Evolutionary conservation across 2,329 filamentous ascomycete genomes (phyloP).

Genomic region (Colletotrichum eleusines): DNA sequence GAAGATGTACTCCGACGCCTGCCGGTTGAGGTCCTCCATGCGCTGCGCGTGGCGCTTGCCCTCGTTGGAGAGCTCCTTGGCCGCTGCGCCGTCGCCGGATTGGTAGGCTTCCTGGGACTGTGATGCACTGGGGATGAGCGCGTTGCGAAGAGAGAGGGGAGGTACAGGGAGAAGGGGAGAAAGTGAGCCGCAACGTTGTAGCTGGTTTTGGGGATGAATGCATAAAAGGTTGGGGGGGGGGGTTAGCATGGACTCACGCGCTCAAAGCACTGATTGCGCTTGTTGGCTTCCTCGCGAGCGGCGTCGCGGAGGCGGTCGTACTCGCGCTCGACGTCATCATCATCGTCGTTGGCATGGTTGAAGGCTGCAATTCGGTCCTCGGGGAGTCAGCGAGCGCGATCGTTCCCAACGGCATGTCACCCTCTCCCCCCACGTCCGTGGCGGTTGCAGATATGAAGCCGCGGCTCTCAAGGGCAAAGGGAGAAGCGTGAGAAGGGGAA

Average conservation of each 20-base stretch:
- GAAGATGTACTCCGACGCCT: conserved; percentile 95
- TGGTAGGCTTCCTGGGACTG: conserved; percentile 84
- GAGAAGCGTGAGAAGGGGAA: conserved; percentile 15
- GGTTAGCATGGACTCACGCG: conserved; percentile 61
- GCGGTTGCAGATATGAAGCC: conserved; percentile 27
- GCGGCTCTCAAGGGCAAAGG: conserved; percentile 10
- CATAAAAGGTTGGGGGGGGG: neutral
- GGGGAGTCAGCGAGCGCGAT: conserved; percentile 7
- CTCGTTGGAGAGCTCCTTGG: conserved; percentile 86
- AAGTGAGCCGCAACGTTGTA: neutral
- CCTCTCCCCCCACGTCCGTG: neutral
- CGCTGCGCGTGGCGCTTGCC: conserved; percentile 85
- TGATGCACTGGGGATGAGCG: neutral
- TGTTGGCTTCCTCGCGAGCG: conserved; percentile 82
- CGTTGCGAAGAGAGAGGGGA: neutral
- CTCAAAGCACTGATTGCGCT: conserved; percentile 83
- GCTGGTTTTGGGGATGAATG: conserved; percentile 4
- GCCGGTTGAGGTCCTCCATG: conserved; percentile 90
- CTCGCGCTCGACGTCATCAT: conserved; percentile 80
- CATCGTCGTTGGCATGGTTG: conserved; percentile 75
- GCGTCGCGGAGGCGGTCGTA: conserved; percentile 91
- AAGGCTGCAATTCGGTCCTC: conserved; percentile 68
- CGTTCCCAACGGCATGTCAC: neutral
- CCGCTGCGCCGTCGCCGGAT: conserved; percentile 83
- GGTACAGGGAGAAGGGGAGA: neutral